Evolutionary conservation across 2,329 filamentous ascomycete genomes (phyloP), one percentile per base, ranked within the genome.

Genomic region (Calonectria multiphialidica): DNA sequence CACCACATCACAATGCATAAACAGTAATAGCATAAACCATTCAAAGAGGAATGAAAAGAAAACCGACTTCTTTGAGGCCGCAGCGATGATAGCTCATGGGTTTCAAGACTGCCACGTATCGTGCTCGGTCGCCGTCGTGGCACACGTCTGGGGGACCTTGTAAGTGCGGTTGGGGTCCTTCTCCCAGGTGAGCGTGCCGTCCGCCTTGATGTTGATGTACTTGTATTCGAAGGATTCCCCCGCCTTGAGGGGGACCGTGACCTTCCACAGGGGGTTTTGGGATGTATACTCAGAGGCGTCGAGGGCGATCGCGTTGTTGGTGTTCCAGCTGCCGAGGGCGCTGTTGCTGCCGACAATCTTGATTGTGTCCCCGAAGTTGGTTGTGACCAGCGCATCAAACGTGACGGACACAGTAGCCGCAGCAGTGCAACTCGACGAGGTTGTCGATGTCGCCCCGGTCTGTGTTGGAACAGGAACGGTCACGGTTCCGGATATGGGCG

Each of bases 211-310:
- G 62, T 90, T 88, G 76, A 95, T 88, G 79, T 90, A 95, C 84
- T 95, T 94, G 82, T 94, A 95, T 83, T 91, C 78, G 50, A 95
- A 84, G 3, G 81, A 83, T 59, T 86, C 85, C 2, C 92, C 92
- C 0, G 90, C 86, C 0, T 86, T 82, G 18, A 95, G 81, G 1
- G 83, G 84, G 33, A 94, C 79, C 0, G 88, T 88, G 0, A 82
- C 86, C 55, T 84, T 87, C 93, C 93, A 95, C 7, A 93, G 75
- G 0, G 89, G 91, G 76, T 93, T 90, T 40, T 80, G 83, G 2
- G 84, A 76, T 0, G 90, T 92, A 80, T 95, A 95, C 21, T 85
- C 78, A 18, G 83, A 84, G 2, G 93, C 90, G 55, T 87, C 89
- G 23, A 95, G 84, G 0, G 89, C 77, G 2, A 93, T 78, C 0